Conservation (phyloP, 257 asterid species). For the Perilla frutescens region DNA sequence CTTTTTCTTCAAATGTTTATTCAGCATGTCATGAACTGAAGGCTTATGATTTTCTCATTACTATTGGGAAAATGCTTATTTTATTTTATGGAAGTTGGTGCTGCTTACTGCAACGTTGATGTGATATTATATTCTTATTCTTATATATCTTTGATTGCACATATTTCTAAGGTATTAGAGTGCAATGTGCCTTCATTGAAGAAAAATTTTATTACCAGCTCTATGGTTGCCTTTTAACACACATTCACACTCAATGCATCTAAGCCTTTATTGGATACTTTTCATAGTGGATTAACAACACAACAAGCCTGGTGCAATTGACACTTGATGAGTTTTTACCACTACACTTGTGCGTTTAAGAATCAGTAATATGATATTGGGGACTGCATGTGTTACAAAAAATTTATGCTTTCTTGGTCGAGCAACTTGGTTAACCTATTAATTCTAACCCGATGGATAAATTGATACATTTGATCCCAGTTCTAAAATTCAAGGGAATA, state of each 20-base stretch:
- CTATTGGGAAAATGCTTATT: neutral
- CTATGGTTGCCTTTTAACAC: neutral
- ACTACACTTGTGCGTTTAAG: neutral
- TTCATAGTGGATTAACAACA: neutral
- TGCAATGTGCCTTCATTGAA: neutral
- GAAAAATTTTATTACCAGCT: neutral
- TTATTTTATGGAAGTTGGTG: constrained; percentile 7
- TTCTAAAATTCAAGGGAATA: constrained; percentile 6
- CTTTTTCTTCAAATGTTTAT: constrained; percentile 17
- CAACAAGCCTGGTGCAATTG: constrained; percentile 2
- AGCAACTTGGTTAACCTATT: neutral
- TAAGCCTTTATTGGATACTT: neutral
- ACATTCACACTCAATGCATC: neutral
- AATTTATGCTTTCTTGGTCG: neutral
- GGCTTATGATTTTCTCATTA: constrained; percentile 2
- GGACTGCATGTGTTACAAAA: neutral
- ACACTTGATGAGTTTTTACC: constrained; percentile 9
- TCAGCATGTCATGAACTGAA: constrained; percentile 15
- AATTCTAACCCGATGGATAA: neutral
- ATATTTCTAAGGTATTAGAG: constrained; percentile 6
- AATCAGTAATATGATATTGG: neutral
- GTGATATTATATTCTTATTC: neutral
- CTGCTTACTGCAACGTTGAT: constrained; percentile 11
- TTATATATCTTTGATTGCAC: constrained; percentile 5
- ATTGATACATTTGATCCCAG: neutral